Evolutionary conservation across 1,139 yeast genomes (phyloP), one percentile per base, ranked within the genome.

Genomic region (Suhomyces anneliseae): DNA sequence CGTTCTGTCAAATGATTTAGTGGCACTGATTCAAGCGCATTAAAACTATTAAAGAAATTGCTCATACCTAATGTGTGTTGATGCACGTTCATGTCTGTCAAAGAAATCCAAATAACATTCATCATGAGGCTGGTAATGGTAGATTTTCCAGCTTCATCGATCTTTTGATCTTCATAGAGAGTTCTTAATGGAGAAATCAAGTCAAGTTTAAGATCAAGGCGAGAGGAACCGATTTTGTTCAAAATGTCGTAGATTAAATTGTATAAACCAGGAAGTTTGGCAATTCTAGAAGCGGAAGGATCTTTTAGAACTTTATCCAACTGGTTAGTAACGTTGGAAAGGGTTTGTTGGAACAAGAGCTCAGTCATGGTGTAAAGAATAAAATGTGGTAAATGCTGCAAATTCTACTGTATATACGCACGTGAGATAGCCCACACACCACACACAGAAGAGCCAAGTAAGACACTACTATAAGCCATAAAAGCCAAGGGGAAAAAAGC

Each of bases 1-100:
- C 32, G 32, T 4, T 29, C 11, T 29, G 9, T 11, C 32, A 29
- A 9, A 6, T 29, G 11, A 29, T 29, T 9, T 9, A 7, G 32
- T 9, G n/a, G 11, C 32, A 29, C 32, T 29, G 32, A 11, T 29
- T 29, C n/a, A 29, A 11, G 11, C 3, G 32, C 32, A 29, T 11
- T 29, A 29, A 9, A 9, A 9, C 32, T 6, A 9, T 29, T 29
- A 29, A 29, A 29, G 11, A 29, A 29, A 9, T 29, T 29, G 32
- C 9, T 29, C 11, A 11, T 5, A 4, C n/a, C n/a, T 29, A 7
- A 29, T 14, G 45, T 38, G 24, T 35, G 34, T 6, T 29, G 31
- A 38, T 34, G 41, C 12, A 43, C 38, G 10, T 34, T 38, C 27
- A 29, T 29, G 41, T 38, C 29, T 9, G 42, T 43, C 9, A 43